phyloP scores from a whole-genome alignment of 1,284 basidiomycete genomes.

The Athelia sp. region DNA sequence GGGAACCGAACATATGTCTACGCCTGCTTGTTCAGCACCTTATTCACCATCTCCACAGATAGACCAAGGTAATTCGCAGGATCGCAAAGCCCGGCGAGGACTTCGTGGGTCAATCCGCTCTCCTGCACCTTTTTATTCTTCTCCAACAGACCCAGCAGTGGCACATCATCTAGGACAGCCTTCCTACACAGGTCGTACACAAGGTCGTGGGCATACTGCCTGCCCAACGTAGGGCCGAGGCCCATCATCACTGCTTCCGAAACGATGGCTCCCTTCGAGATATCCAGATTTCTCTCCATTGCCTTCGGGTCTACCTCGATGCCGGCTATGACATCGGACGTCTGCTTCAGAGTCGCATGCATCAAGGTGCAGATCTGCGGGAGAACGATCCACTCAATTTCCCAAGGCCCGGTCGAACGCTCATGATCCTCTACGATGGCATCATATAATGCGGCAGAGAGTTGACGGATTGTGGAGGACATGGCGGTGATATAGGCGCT shows the following conservation, averaged over 20 bases:
- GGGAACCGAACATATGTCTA: too few species aligned
- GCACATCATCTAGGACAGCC: constrained; percentile 18
- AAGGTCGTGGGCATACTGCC: constrained; percentile 36
- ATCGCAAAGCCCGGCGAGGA: constrained; percentile 27
- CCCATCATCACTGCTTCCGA: constrained; percentile 44
- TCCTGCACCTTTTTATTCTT: constrained; percentile 21
- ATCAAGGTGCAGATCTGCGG: constrained; percentile 38
- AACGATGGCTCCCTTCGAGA: constrained; percentile 33
- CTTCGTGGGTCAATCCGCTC: constrained; percentile 19
- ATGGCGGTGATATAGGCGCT: constrained; percentile 38
- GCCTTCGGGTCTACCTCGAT: constrained; percentile 31
- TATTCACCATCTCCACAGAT: constrained; percentile 29
- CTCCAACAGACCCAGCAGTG: constrained; percentile 28
- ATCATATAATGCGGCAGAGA: constrained; percentile 32
- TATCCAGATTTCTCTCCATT: constrained; percentile 33
- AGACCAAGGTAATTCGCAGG: constrained; percentile 34
- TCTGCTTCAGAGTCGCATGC: constrained; percentile 32
- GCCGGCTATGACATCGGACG: constrained; percentile 26
- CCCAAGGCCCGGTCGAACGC: constrained; percentile 41
- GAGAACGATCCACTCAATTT: constrained; percentile 41
- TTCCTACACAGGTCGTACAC: constrained; percentile 36
- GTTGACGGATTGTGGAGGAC: constrained; percentile 31
- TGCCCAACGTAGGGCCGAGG: constrained; percentile 32
- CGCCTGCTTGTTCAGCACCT: constrained; percentile 11
- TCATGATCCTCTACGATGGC: constrained; percentile 43